Percentiles rank a stretch among this genome's conserved stretches.
phyloP scores from a whole-genome alignment of 2,329 filamentous ascomycete species.

The Pseudogymnoascus sp. region DNA sequence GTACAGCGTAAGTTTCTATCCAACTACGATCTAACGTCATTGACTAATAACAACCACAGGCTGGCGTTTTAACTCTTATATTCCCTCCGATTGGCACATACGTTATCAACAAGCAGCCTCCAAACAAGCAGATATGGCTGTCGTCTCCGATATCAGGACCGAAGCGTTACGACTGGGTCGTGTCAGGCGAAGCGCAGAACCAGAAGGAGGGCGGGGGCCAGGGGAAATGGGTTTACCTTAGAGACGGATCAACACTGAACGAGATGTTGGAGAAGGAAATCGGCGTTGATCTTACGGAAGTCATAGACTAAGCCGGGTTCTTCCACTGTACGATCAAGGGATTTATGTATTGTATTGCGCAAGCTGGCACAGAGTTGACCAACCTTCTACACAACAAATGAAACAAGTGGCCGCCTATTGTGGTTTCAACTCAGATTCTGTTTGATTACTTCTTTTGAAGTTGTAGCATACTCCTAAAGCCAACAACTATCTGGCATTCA shows the following conservation, averaged over 20 bases:
- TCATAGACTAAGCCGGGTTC: not conserved
- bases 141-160: conserved; percentile 86
- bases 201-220: conserved; percentile 69
- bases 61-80: conserved; percentile 74
- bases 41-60: conserved; percentile 41
- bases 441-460: not conserved
- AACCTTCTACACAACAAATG: not conserved
- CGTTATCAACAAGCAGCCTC: conserved; percentile 96
- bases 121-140: conserved; percentile 96
- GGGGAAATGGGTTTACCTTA: conserved; percentile 80
- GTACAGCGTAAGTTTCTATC: conserved; percentile 60
- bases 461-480: not conserved
- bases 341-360: conserved; percentile 1
- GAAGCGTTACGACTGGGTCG: conserved; percentile 88
- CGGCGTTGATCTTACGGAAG: conserved; percentile 49
- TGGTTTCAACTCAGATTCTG: not conserved
- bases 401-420: not conserved
- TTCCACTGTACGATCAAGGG: not conserved
- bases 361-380: not conserved
- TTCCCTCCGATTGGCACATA: conserved; percentile 69
- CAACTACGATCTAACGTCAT: conserved; percentile 8
- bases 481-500: not conserved
- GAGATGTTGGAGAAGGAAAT: conserved; percentile 71
- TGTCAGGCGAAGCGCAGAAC: conserved; percentile 63
- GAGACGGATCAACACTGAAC: conserved; percentile 71